A percentile compares a stretch with the other conserved stretches of the same genome.
Conservation (phyloP, 257 asterid genomes). For the Thymus quinquecostatus region DNA sequence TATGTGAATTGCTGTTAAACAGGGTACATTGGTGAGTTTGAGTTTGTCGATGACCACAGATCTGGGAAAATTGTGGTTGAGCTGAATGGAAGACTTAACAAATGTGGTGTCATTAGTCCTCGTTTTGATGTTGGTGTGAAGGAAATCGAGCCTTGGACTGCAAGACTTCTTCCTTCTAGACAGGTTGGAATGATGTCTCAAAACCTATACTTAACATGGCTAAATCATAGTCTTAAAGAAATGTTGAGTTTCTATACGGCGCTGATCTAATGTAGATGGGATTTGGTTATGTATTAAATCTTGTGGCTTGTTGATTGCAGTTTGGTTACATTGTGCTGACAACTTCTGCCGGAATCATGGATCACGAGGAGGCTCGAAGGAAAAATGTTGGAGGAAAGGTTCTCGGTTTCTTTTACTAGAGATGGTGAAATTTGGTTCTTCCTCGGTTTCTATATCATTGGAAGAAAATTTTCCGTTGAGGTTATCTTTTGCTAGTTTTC, state of each 20-base stretch:
- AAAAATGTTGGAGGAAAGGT: slow-evolving; percentile 21
- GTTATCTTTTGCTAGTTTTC: background rate
- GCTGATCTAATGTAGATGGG: background rate
- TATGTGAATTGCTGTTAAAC: background rate
- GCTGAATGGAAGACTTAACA: slow-evolving; percentile 18
- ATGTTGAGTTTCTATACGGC: background rate
- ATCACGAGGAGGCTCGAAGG: slow-evolving; percentile 25
- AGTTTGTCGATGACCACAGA: slow-evolving; percentile 23
- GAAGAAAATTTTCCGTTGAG: slow-evolving; percentile 1
- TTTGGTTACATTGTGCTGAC: slow-evolving; percentile 23
- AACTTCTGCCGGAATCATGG: slow-evolving; percentile 24
- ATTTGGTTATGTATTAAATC: background rate
- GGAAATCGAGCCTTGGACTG: slow-evolving; percentile 26
- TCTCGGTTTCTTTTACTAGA: slow-evolving; percentile 22
- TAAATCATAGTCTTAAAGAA: background rate
- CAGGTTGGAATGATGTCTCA: slow-evolving; percentile 4
- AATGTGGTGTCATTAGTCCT: slow-evolving; percentile 18
- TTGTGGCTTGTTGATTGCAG: background rate
- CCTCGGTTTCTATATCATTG: background rate
- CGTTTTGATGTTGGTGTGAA: slow-evolving; percentile 23
- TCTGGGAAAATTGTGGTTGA: slow-evolving; percentile 16
- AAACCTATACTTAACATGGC: background rate
- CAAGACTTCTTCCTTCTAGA: slow-evolving; percentile 17
- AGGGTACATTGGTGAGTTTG: slow-evolving; percentile 24
- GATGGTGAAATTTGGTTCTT: background rate